Conservation (phyloP, 75 land plant genomes). For the Selaginella tamariscina region DNA sequence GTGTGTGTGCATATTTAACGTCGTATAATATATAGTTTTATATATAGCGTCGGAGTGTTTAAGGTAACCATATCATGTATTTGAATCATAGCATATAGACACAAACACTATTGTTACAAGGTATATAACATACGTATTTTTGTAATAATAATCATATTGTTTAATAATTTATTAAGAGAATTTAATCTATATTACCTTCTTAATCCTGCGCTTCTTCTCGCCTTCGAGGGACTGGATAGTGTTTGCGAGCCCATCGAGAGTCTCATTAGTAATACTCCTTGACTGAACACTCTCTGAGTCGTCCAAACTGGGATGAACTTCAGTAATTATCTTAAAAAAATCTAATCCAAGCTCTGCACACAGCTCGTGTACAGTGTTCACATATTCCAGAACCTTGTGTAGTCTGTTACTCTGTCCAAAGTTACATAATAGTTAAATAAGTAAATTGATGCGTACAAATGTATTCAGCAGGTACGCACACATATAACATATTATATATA, state of each 20-base stretch:
- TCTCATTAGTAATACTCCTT: constrained; percentile 44
- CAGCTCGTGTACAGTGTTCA: constrained; percentile 34
- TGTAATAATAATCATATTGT: too few relatives aligned
- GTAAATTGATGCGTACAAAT: neutral
- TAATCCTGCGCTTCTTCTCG: constrained; percentile 30
- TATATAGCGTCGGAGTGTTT: too few relatives aligned
- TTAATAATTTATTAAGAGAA: too few relatives aligned
- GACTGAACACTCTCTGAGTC: constrained; percentile 22
- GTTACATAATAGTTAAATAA: constrained; percentile 16
- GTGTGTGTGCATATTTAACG: too few relatives aligned
- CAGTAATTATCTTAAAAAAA: constrained; percentile 38
- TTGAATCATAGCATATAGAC: too few relatives aligned
- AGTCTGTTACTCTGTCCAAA: constrained; percentile 50
- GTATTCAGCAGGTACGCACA: neutral
- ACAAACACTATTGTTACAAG: too few relatives aligned
- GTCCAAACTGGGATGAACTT: constrained; percentile 72
- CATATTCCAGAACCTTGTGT: constrained; percentile 40
- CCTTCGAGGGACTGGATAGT: constrained; percentile 21
- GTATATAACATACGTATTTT: too few relatives aligned
- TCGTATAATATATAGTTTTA: too few relatives aligned
- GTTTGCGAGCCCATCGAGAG: constrained; percentile 35
- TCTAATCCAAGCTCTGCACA: constrained; percentile 58
- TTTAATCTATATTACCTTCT: constrained; percentile 34
- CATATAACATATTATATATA: neutral
- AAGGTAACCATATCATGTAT: too few relatives aligned